Conservation (phyloP, 2,329 filamentous ascomycete species). For the Penicillium sp. region DNA sequence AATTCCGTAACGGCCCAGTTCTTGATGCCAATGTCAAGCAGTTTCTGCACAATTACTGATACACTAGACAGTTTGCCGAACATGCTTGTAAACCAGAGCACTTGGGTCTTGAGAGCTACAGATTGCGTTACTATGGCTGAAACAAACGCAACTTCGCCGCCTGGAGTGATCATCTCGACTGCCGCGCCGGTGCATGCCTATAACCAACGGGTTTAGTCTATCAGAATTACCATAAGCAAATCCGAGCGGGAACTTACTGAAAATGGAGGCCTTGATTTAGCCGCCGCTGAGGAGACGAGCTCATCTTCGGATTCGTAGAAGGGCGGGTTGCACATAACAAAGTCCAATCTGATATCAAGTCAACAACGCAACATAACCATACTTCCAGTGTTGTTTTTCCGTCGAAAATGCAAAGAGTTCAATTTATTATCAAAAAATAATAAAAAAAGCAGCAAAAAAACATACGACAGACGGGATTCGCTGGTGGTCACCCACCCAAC, state of each 20-base stretch:
- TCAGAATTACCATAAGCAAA: too few species aligned
- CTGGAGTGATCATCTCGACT: slow-evolving; percentile 78
- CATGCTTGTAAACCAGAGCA: slow-evolving; percentile 91
- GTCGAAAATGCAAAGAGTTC: background rate
- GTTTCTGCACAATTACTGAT: slow-evolving; percentile 56
- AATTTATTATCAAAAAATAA: background rate
- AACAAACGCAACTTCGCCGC: slow-evolving; percentile 75
- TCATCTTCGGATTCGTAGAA: slow-evolving; percentile 79
- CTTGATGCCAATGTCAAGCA: slow-evolving; percentile 54
- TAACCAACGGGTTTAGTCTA: background rate
- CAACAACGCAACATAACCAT: background rate
- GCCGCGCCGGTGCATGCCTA: slow-evolving; percentile 66
- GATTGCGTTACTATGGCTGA: slow-evolving; percentile 68
- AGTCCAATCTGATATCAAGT: slow-evolving; percentile 55
- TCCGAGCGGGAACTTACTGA: slow-evolving; percentile 54
- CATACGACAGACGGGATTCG: slow-evolving; percentile 46
- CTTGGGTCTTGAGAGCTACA: slow-evolving; percentile 52
- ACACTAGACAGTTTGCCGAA: slow-evolving; percentile 75
- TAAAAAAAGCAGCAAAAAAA: slow-evolving; percentile 22
- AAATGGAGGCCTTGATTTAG: slow-evolving; percentile 65
- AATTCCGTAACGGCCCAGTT: slow-evolving; percentile 85
- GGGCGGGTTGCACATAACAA: slow-evolving; percentile 90
- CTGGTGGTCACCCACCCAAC: slow-evolving; percentile 48
- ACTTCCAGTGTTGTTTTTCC: background rate
- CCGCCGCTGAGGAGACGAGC: slow-evolving; percentile 59